Base-by-base conservation (phyloP, 495 filamentous ascomycete genomes). In the Hypoxylon cercidicola region DNA sequence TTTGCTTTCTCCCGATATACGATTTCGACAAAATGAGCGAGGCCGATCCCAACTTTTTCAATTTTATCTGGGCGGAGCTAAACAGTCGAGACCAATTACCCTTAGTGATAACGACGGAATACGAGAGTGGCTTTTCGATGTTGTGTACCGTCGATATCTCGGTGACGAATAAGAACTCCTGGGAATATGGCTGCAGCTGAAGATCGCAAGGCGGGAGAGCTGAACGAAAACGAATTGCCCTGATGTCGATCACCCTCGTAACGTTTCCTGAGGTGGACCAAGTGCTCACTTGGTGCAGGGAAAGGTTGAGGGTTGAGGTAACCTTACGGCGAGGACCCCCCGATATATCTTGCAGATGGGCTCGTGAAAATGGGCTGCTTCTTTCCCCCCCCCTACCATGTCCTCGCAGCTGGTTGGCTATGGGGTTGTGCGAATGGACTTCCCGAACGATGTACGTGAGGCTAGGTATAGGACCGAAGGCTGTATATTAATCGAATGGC, bases 401-500 rank as follows among this genome's bases (percentile, higher is more conserved):
- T 68, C 53, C 55, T 66, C 61, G 60, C 53, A 62, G 54, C 58
- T 55, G 64, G 51, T 30, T 57, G 35, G 20, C 15, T 32, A 45
- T 56, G 39, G 60, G 55, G 46, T 61, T 20, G 21, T 52, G 28
- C 56, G 23, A 62, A 62, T 54, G 50, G 46, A 69, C 61, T 61
- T 69, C 61, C 62, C 66, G 65, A 56, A 19, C 46, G 47, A 60
- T 49, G 62, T 34, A 65, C 61, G 43, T 59, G 51, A 61, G 45
- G 61, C 51, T 58, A 55, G 34, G 15, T 43, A 54, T 54, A 64
- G 61, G 62, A 62, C 56, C 66, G 66, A 64, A 56, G 52, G 32
- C 13, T n/a, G 49, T 66, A 68, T 69, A 71, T 73, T 73, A 64
- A 71, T 69, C 60, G 58, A 50, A 54, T 60, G 51, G 50, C 57